A percentile compares a stretch with the other conserved stretches of the same genome.
These are phyloP conservation scores for Boletus subparvulus DNA, from an alignment of 768 basidiomycete species.

Conservation along the genomic window DNA sequence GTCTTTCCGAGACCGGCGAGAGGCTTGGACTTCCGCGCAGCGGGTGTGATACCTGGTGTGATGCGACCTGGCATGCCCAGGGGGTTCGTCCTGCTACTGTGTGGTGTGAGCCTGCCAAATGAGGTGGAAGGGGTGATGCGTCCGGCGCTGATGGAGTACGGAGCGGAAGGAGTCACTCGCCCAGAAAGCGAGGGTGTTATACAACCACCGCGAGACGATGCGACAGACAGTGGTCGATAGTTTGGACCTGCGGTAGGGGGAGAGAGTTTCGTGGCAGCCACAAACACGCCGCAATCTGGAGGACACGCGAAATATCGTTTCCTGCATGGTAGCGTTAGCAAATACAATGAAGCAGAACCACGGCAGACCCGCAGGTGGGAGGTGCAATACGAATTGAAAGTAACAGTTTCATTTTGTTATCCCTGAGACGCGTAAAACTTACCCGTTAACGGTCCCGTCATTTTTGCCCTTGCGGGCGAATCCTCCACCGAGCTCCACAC, in stretches of 20 bases:
- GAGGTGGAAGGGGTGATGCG: conserved; percentile 59
- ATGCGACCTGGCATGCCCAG: conserved; percentile 43
- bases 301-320: conserved; percentile 85
- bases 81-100: conserved; percentile 27
- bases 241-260: conserved; percentile 63
- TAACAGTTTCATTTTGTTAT: background rate
- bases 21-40: conserved; percentile 33
- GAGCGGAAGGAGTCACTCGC: conserved; percentile 45
- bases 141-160: conserved; percentile 39
- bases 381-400: background rate
- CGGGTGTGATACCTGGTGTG: conserved; percentile 42
- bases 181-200: conserved; percentile 46
- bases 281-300: conserved; percentile 87
- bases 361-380: background rate
- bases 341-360: background rate
- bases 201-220: conserved; percentile 60
- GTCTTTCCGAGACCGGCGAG: conserved; percentile 32
- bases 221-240: conserved; percentile 73
- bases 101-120: conserved; percentile 43
- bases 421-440: conserved; percentile 34
- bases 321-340: conserved; percentile 39
- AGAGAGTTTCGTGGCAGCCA: conserved; percentile 79
- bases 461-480: conserved; percentile 95
- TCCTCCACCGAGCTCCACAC: conserved; percentile 84
- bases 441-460: conserved; percentile 88